A percentile compares a stretch with the other conserved stretches of the same genome.
Evolutionary conservation across 805 yeast species (phyloP).

Genomic region (Spathaspora sp.): DNA sequence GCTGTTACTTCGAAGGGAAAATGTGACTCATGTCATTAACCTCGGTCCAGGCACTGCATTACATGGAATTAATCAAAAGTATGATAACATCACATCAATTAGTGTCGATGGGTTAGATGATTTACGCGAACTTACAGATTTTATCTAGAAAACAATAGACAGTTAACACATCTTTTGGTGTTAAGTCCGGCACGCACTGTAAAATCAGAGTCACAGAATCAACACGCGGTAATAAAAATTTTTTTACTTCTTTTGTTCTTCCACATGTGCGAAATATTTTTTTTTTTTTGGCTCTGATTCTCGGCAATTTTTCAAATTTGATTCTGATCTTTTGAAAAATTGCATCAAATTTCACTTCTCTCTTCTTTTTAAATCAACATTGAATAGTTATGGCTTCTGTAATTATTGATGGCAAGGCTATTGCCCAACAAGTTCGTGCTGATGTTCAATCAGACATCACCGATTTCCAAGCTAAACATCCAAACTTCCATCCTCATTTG

Average conservation of each 20-base stretch:
- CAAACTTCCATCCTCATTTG: constrained; percentile 61
- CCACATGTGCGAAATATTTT: neutral
- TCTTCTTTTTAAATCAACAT: neutral
- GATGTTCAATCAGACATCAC: constrained; percentile 38
- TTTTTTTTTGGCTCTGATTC: neutral
- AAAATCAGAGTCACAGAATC: neutral
- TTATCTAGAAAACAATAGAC: neutral
- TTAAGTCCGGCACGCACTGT: neutral
- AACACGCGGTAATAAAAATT: neutral
- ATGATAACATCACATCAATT: neutral
- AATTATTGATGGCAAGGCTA: constrained; percentile 43
- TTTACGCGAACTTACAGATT: neutral
- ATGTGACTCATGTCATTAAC: constrained; percentile 19
- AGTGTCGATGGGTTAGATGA: neutral
- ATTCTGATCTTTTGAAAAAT: neutral
- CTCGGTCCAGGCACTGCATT: constrained; percentile 40
- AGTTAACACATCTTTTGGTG: neutral
- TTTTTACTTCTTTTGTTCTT: neutral
- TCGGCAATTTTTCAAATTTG: neutral
- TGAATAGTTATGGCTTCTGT: constrained; percentile 24
- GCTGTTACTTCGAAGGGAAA: constrained; percentile 13
- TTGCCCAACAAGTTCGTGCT: constrained; percentile 37
- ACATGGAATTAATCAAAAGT: constrained; percentile 18
- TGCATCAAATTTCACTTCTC: neutral
- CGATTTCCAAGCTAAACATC: constrained; percentile 39